Base-by-base conservation (phyloP, 1,284 basidiomycete genomes). In the Fomitopsis schrenkii region DNA sequence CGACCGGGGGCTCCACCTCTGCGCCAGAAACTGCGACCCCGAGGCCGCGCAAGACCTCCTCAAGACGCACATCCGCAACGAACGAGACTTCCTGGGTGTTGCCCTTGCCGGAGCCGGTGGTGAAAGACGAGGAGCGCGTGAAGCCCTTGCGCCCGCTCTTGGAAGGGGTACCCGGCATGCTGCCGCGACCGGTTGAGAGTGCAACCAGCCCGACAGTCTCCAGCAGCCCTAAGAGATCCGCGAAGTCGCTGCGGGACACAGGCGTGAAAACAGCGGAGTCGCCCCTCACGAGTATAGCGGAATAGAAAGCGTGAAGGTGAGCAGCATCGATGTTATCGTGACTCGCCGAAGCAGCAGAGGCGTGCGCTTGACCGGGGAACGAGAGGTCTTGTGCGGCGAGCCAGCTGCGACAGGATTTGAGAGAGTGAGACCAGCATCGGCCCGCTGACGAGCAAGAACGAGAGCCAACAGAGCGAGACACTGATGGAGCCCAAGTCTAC, bases 161-260 rank as follows among this genome's bases (percentile, higher is more conserved):
- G 28, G 72, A 74, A 0, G 82, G 76, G 17, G 81, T 75, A 4
- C 67, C 59, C 0, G 70, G 66, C 26, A 74, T 61, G 28, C 73
- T 64, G 22, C 65, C 55, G 26, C 71, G 67, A 14, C 59, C 52
- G 3, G 72, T 63, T 0, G 77, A 74, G 1, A 83, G 75, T 1
- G 79, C 76, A 6, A 90, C 75, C 0, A 93, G 76, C 3, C 91
- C 91, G 3, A 82, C 79, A 6, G 87, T 89, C 72, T 93, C 91
- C 40, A 93, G 76, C 59, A 93, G 75, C 26, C 83, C 83, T 0
- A 90, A 70, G 1, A 93, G 76, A 64, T 93, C 91, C 0, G 79
- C 77, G 66, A 93, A 93, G 66, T 93, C 91, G 70, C 83, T 88
- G 7, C 90, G 81, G 9, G 87, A 90, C 4, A 88, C 88, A 3